Conservation (phyloP, 495 filamentous ascomycete species). For the Alectoria sarmentosa region DNA sequence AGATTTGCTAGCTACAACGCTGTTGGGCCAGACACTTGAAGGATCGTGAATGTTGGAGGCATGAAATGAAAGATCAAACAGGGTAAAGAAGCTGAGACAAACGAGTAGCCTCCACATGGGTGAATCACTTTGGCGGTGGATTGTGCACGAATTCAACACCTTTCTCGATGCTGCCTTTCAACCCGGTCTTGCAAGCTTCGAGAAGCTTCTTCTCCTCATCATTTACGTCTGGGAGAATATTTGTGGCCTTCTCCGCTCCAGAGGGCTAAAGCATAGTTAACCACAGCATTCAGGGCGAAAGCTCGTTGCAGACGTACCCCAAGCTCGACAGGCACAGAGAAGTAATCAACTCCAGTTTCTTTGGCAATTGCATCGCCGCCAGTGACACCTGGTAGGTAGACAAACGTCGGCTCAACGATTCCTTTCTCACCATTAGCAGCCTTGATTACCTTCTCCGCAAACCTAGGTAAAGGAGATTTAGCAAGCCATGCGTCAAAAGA, state of each 20-base stretch:
- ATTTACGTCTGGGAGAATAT: constrained; percentile 66
- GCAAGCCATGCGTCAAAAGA: constrained; percentile 12
- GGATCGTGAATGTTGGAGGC: neutral
- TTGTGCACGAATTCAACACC: constrained; percentile 84
- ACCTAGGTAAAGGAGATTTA: constrained; percentile 45
- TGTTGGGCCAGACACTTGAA: constrained; percentile 6
- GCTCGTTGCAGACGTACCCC: constrained; percentile 57
- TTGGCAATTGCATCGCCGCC: constrained; percentile 81
- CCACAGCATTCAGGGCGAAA: constrained; percentile 1
- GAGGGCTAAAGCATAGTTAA: constrained; percentile 53
- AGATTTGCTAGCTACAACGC: constrained; percentile 16
- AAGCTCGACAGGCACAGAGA: constrained; percentile 91
- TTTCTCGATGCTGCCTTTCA: constrained; percentile 91
- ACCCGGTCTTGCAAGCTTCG: constrained; percentile 59
- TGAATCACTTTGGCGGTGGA: constrained; percentile 65
- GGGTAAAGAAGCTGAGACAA: constrained; percentile 19
- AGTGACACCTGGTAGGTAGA: constrained; percentile 84
- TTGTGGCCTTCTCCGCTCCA: constrained; percentile 74
- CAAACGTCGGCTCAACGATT: constrained; percentile 87
- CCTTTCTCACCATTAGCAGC: constrained; percentile 81
- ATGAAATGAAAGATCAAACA: constrained; percentile 4
- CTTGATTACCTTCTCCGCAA: constrained; percentile 88
- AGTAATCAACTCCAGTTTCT: constrained; percentile 81
- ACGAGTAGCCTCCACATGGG: constrained; percentile 19
- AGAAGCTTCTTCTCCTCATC: constrained; percentile 84